These are phyloP conservation scores for Neofusicoccum laricinum DNA, from an alignment of 2,329 filamentous ascomycete species.

Conservation along the genomic window DNA sequence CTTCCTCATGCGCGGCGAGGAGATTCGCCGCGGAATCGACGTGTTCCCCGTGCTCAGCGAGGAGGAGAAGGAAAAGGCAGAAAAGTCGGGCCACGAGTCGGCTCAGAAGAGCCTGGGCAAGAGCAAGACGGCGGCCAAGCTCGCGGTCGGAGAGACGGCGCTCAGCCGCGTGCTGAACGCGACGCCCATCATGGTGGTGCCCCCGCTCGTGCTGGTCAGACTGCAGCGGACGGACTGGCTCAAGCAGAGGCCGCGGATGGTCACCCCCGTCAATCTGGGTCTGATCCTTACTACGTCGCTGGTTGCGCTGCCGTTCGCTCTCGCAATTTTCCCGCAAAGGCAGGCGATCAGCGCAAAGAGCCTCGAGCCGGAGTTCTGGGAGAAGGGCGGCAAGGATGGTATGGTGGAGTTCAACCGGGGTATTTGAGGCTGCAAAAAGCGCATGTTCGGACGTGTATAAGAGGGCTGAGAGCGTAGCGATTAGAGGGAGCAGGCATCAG, in stretches of 20 bases:
- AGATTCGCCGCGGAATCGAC: conserved; percentile 90
- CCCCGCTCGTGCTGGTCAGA: conserved; percentile 78
- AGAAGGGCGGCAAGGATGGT: conserved; percentile 71
- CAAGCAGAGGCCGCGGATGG: conserved; percentile 70
- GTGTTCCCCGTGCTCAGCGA: conserved; percentile 79
- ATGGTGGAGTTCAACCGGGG: conserved; percentile 96
- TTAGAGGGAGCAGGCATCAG: neutral
- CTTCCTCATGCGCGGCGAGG: conserved; percentile 95
- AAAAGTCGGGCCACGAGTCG: conserved; percentile 60
- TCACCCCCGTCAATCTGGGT: conserved; percentile 79
- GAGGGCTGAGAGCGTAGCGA: neutral
- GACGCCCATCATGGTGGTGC: conserved; percentile 95
- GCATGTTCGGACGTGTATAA: neutral
- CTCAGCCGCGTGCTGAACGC: conserved; percentile 88
- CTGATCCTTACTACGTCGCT: conserved; percentile 85
- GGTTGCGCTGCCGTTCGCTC: conserved; percentile 81
- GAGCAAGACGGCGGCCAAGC: conserved; percentile 79
- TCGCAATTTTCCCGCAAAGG: conserved; percentile 89
- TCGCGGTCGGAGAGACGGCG: conserved; percentile 92
- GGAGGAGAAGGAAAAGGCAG: conserved; percentile 62
- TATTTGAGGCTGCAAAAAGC: conserved; percentile 53
- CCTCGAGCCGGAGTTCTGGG: conserved; percentile 84
- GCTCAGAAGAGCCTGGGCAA: conserved; percentile 71
- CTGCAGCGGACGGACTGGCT: conserved; percentile 85
- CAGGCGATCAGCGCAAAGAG: conserved; percentile 73